Percentiles rank a stretch among this genome's conserved stretches.
Conservation (phyloP, 306 rosid genomes). For the Cyamopsis tetragonoloba region DNA sequence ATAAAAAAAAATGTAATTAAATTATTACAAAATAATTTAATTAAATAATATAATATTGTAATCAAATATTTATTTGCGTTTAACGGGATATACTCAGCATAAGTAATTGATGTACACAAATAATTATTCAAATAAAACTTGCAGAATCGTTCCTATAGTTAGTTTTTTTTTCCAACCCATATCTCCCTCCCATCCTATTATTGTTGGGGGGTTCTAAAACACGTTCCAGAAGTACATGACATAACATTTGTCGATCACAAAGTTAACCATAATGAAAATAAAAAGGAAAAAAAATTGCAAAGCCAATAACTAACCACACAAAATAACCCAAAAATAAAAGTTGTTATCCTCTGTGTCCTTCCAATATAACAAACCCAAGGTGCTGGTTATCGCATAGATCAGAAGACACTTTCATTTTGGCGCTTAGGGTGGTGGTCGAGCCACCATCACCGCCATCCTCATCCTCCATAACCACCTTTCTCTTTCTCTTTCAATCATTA, state of each 20-base stretch:
- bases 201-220: too few relatives aligned
- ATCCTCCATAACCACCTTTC: neutral
- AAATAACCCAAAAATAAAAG: conserved; percentile 8
- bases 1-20: too few relatives aligned
- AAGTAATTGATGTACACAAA: too few relatives aligned
- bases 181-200: neutral
- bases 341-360: neutral
- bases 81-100: too few relatives aligned
- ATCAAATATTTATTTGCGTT: too few relatives aligned
- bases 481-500: too few relatives aligned
- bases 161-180: neutral
- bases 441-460: neutral
- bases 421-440: neutral
- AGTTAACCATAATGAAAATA: neutral
- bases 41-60: too few relatives aligned
- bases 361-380: neutral
- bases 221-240: too few relatives aligned
- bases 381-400: neutral
- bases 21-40: too few relatives aligned
- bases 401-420: neutral
- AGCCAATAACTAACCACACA: too few relatives aligned
- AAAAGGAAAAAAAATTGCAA: neutral
- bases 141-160: neutral
- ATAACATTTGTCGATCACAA: too few relatives aligned
- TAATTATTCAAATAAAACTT: too few relatives aligned